Evolutionary conservation across 768 basidiomycete species (phyloP), one percentile per base, ranked within the genome.

Genomic region (Auricularia sp.): DNA sequence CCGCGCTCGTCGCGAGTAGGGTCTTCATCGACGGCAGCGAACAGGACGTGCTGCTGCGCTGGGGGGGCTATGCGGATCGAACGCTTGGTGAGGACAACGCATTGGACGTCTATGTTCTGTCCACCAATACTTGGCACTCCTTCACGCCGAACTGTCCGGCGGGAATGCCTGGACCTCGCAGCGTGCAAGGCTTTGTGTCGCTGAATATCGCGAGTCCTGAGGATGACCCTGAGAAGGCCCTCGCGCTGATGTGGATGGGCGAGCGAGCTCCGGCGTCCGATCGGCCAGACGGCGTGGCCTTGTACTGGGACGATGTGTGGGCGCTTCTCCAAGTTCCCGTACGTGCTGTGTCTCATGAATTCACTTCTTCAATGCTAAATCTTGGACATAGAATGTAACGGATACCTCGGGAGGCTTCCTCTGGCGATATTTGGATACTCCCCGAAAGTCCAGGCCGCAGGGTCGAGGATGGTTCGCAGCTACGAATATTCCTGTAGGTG

Each of bases 391-490:
- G 39, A 14, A 42, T 2, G 8, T 14, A 5, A 14, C 39, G 39
- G 39, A 64, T 5, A 63, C 39, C n/a, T 42, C 44, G 36, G 65
- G 61, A 47, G 64, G 71, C 14, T 66, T 74, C 65, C 62, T 63
- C 8, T 74, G 76, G 77, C 74, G 68, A 54, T 71, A 67, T 53
- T 34, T 61, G 8, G 67, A 58, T 2, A 3, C 64, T 8, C 62
- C 43, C 5, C 70, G 66, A 63, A 29, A 66, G 21, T 51, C 61
- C 5, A 43, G 33, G 0, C 77, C 79, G 3, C 72, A 74, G 36
- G 71, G 75, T 0, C 70, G 80, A 16, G 80, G 81, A 0, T 82
- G 82, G 80, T 79, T 83, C 67, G 70, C 75, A 1, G 66, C 72
- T 0, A 74, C 74, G 1, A 68, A 65, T 1, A 73, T 72, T 36